Conservation (phyloP, 176 grass and related monocot genomes). For the Cenchrus americanus region DNA sequence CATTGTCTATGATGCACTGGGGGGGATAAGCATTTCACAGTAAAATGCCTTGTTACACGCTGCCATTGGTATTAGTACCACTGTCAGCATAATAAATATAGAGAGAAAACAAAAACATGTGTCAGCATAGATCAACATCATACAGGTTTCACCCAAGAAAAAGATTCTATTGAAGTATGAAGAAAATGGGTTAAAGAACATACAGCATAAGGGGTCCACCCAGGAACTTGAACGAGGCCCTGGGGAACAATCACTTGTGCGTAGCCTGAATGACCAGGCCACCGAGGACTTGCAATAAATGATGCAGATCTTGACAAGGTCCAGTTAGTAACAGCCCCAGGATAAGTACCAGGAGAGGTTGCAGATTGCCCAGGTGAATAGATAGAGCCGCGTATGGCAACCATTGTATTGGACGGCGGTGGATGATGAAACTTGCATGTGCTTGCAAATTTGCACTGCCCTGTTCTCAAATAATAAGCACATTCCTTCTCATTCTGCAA, state of each 20-base stretch:
- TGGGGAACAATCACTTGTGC: constrained; percentile 88
- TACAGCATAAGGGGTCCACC: constrained; percentile 87
- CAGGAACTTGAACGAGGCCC: constrained; percentile 83
- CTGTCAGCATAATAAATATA: background rate
- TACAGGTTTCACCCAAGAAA: constrained; percentile 2
- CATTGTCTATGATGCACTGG: constrained; percentile 5
- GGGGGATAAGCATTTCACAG: background rate
- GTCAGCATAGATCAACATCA: background rate
- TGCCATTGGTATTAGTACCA: background rate
- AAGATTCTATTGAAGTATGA: constrained; percentile 29
- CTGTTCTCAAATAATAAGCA: constrained; percentile 86
- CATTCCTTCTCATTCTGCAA: constrained; percentile 87
- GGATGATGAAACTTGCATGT: constrained; percentile 93
- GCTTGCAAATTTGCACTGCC: constrained; percentile 84
- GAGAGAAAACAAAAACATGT: background rate
- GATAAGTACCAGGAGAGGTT: constrained; percentile 64
- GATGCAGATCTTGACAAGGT: constrained; percentile 66
- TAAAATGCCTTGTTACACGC: background rate
- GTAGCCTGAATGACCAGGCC: constrained; percentile 87
- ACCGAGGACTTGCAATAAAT: constrained; percentile 80
- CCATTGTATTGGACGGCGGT: constrained; percentile 70
- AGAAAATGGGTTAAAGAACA: constrained; percentile 26
- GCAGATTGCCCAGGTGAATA: constrained; percentile 69
- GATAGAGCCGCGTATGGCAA: constrained; percentile 62
- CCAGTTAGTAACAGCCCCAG: constrained; percentile 60